Evolutionary conservation across 2,329 filamentous ascomycete species (phyloP).

Genomic region (Talaromyces islandicus): DNA sequence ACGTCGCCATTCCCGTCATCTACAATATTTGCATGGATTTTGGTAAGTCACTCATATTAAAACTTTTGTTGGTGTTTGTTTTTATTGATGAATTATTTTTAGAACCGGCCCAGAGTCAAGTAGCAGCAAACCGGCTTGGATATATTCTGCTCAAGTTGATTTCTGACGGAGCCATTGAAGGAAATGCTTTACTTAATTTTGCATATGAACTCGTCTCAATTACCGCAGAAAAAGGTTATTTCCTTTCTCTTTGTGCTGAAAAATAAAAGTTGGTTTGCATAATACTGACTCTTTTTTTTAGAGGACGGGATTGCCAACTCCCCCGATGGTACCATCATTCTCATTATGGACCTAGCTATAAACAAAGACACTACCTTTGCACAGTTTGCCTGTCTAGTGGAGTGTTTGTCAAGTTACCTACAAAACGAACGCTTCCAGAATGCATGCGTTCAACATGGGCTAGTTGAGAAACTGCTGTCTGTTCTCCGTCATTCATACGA

Average conservation of each 20-base stretch:
- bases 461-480: constrained; percentile 27
- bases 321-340: constrained; percentile 28
- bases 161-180: constrained; percentile 24
- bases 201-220: constrained; percentile 36
- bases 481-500: constrained; percentile 27
- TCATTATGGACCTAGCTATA: constrained; percentile 29
- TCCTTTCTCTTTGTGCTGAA: neutral
- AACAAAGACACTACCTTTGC: constrained; percentile 20
- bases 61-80: neutral
- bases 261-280: constrained; percentile 1
- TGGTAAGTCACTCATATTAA: constrained; percentile 21
- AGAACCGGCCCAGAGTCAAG: constrained; percentile 35
- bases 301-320: constrained; percentile 28
- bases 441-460: constrained; percentile 25
- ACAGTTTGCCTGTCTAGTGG: constrained; percentile 27
- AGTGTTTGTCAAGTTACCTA: constrained; percentile 28
- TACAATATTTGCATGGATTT: constrained; percentile 43
- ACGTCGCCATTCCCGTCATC: constrained; percentile 38
- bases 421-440: constrained; percentile 34
- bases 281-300: constrained; percentile 13
- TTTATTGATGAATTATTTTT: constrained; percentile 15
- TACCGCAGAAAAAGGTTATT: constrained; percentile 32
- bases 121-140: constrained; percentile 29
- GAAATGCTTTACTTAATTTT: constrained; percentile 29
- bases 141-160: constrained; percentile 33